Evolutionary conservation across 1,284 basidiomycete genomes (phyloP), one percentile per base, ranked within the genome.

Genomic region (Microbotryomycetes sp.): DNA sequence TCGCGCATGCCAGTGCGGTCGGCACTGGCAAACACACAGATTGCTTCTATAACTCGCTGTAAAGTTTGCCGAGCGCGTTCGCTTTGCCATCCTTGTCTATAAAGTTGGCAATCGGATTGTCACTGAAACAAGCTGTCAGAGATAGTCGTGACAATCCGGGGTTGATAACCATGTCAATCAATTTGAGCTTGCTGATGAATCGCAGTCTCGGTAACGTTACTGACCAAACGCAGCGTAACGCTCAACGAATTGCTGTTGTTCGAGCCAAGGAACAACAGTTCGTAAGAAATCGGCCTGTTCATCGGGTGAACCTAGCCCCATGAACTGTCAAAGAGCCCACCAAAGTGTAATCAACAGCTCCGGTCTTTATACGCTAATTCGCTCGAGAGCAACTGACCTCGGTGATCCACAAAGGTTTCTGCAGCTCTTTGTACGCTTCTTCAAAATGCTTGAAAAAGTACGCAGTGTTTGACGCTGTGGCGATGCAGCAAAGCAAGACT

Each of bases 201-300:
- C n/a, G n/a, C n/a, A n/a, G n/a, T n/a, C n/a, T n/a, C n/a, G 36
- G 36, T 19, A 26, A n/a, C 0, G 25, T 1, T 25, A 36, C 64
- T 45, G 30, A 60, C 60, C 64, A 25, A 65, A 62, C 0, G 57
- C 64, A 1, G 60, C 64, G 12, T 65, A 59, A 2, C 57, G 53
- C 28, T 66, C 62, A 48, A 66, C 59, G n/a, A 32, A 66, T 9
- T 52, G 46, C 28, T 66, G 62, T 12, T 61, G 7, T 28, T 66
- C 65, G 16, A 63, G 56, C 53, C 56, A 66, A 0, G 54, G 53
- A 3, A 63, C 62, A 1, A 62, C 53, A 3, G 54, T 42, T 23
- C 50, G 6, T 15, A 66, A n/a, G 22, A 66, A 61, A 0, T 49
- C 31, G 22, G 23, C 50, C 15, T 63, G 65, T 2, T 61, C 56